phyloP scores from a whole-genome alignment of 2,329 filamentous ascomycete genomes.

The Metarhizium guizhouense region DNA sequence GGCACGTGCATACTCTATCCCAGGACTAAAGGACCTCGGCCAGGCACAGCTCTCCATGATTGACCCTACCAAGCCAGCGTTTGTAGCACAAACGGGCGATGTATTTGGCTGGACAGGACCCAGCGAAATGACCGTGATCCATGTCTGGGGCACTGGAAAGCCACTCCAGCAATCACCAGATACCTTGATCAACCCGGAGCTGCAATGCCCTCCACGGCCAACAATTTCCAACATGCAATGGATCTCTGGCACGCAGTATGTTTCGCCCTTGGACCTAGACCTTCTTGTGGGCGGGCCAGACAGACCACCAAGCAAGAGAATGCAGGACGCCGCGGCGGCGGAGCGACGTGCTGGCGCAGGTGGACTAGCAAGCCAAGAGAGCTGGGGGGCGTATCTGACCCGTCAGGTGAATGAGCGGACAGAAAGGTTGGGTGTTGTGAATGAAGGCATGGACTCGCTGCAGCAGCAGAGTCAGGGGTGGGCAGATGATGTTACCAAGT shows the following conservation, averaged over 20 bases:
- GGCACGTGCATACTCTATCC: constrained; percentile 76
- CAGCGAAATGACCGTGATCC: constrained; percentile 74
- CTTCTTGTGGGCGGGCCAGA: constrained; percentile 82
- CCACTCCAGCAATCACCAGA: constrained; percentile 57
- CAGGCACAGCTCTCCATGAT: constrained; percentile 58
- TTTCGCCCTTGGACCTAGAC: constrained; percentile 82
- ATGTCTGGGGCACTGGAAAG: constrained; percentile 72
- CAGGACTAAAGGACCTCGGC: constrained; percentile 76
- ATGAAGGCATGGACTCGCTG: constrained; percentile 75
- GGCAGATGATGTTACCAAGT: constrained; percentile 84
- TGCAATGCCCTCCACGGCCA: constrained; percentile 67
- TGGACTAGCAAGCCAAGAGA: constrained; percentile 38
- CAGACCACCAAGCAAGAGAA: constrained; percentile 78
- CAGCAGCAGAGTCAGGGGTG: constrained; percentile 75
- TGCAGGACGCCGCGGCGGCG: constrained; percentile 69
- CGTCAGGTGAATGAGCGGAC: constrained; percentile 85
- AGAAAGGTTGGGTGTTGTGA: constrained; percentile 74
- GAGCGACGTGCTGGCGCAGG: constrained; percentile 54
- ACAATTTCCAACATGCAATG: constrained; percentile 95
- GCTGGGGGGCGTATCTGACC: constrained; percentile 72
- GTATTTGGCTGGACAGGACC: constrained; percentile 84
- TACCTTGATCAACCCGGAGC: constrained; percentile 67
- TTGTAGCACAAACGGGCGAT: constrained; percentile 70
- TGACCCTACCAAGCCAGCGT: constrained; percentile 61
- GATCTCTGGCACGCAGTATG: constrained; percentile 89